Evolutionary conservation across 2,329 filamentous ascomycete genomes (phyloP).

Genomic region (Epicoccum nigrum): DNA sequence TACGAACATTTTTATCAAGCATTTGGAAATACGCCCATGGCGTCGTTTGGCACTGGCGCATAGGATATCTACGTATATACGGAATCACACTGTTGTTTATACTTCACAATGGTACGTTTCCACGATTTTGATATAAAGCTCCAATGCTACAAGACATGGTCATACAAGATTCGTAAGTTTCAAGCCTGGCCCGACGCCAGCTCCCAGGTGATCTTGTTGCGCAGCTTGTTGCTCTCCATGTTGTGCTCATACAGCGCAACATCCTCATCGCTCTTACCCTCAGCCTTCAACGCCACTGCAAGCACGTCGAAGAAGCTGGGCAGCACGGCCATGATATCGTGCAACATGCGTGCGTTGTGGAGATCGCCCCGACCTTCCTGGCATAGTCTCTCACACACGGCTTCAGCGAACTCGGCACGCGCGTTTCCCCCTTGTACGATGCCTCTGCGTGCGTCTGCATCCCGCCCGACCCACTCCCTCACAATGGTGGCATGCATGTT

Average conservation of each 20-base stretch:
- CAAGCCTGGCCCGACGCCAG: too few species aligned
- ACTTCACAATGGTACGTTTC: background rate
- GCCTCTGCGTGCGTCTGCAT: constrained; percentile 1
- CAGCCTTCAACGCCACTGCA: constrained; percentile 23
- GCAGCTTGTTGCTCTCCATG: constrained; percentile 28
- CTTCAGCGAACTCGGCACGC: constrained; percentile 23
- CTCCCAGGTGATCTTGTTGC: too few species aligned
- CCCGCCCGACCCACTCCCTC: constrained; percentile 29
- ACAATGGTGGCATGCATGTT: constrained; percentile 39
- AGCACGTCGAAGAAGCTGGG: constrained; percentile 38
- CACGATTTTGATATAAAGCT: too few species aligned
- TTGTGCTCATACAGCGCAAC: constrained; percentile 30
- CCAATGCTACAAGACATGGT: too few species aligned
- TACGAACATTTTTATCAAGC: constrained; percentile 2
- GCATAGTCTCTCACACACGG: constrained; percentile 28
- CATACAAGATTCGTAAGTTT: too few species aligned
- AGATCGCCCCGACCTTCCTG: constrained; percentile 30
- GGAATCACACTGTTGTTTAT: constrained; percentile 5
- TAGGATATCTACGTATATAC: constrained; percentile 2
- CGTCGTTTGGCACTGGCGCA: constrained; percentile 4
- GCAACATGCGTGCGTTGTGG: constrained; percentile 23
- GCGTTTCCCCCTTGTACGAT: constrained; percentile 12
- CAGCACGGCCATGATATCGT: constrained; percentile 21
- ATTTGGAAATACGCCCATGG: constrained; percentile 12
- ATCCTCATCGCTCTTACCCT: constrained; percentile 20